These are phyloP conservation scores for Xylariales sp. DNA, from an alignment of 2,329 filamentous ascomycete genomes.

Conservation along the genomic window DNA sequence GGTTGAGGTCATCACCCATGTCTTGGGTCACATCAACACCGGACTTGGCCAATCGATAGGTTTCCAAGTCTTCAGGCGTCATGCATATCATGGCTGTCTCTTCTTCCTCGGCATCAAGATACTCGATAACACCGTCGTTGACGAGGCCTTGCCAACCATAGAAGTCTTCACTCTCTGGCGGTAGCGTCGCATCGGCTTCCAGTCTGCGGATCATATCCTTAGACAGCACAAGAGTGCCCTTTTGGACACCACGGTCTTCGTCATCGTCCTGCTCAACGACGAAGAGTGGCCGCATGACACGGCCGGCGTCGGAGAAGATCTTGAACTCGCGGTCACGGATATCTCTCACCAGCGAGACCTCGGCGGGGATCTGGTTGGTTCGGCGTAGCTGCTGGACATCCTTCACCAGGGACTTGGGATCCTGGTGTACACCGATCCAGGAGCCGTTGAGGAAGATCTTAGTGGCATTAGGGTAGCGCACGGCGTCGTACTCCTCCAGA, in stretches of 20 bases:
- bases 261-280: conserved; percentile 88
- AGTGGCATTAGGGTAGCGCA: conserved; percentile 83
- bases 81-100: conserved; percentile 99
- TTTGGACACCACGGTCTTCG: conserved; percentile 49
- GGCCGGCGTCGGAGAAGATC: conserved; percentile 94
- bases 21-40: conserved; percentile 62
- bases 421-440: conserved; percentile 93
- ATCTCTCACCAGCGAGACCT: conserved; percentile 92
- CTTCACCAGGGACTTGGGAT: conserved; percentile 79
- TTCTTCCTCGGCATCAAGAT: conserved; percentile 96
- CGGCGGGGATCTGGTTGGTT: conserved; percentile 78
- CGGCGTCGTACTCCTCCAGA: conserved; percentile 87
- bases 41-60: conserved; percentile 64
- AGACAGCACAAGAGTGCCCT: conserved; percentile 74
- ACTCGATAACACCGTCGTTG: conserved; percentile 83
- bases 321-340: conserved; percentile 98
- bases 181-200: conserved; percentile 66
- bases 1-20: conserved; percentile 65
- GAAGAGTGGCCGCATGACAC: conserved; percentile 90
- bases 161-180: conserved; percentile 54
- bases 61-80: conserved; percentile 91
- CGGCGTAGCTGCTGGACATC: conserved; percentile 75
- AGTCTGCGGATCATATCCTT: conserved; percentile 76
- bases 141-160: conserved; percentile 90
- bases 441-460: conserved; percentile 98